Percentiles rank a stretch among this genome's conserved stretches.
These are phyloP conservation scores for Pseudogymnoascus sp. DNA, from an alignment of 2,329 filamentous ascomycete species.

Conservation along the genomic window DNA sequence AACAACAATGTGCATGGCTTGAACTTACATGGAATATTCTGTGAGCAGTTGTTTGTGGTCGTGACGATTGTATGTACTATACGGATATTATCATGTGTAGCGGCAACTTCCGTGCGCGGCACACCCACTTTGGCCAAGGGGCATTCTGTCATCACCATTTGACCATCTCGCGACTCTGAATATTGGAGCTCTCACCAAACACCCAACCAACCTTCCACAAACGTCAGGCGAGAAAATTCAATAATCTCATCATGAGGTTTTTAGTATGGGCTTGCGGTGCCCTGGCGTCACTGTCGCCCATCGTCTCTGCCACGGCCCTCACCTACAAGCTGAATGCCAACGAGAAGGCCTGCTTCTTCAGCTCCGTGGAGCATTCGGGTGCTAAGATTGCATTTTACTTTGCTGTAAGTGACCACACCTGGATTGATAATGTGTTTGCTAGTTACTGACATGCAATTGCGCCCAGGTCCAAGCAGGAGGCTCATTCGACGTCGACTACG, in stretches of 20 bases:
- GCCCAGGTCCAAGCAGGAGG: constrained; percentile 90
- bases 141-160: constrained; percentile 8
- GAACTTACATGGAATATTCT: background rate
- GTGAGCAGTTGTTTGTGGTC: background rate
- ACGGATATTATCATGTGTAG: background rate
- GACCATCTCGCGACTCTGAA: background rate
- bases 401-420: constrained; percentile 56
- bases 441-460: constrained; percentile 10
- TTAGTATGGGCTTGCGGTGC: constrained; percentile 57
- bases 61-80: background rate
- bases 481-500: constrained; percentile 94
- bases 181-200: background rate
- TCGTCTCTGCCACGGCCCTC: constrained; percentile 78
- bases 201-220: background rate
- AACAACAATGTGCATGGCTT: constrained; percentile 6
- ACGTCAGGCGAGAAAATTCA: constrained; percentile 1
- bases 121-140: constrained; percentile 4
- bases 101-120: background rate
- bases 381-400: constrained; percentile 98
- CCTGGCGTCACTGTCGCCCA: constrained; percentile 61
- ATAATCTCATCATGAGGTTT: constrained; percentile 53
- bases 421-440: background rate
- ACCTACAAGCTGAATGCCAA: constrained; percentile 87
- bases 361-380: constrained; percentile 66
- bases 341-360: constrained; percentile 95